A percentile compares a stretch with the other conserved stretches of the same genome.
Conservation (phyloP, 2,329 filamentous ascomycete species). For the Botrytis galanthina region DNA sequence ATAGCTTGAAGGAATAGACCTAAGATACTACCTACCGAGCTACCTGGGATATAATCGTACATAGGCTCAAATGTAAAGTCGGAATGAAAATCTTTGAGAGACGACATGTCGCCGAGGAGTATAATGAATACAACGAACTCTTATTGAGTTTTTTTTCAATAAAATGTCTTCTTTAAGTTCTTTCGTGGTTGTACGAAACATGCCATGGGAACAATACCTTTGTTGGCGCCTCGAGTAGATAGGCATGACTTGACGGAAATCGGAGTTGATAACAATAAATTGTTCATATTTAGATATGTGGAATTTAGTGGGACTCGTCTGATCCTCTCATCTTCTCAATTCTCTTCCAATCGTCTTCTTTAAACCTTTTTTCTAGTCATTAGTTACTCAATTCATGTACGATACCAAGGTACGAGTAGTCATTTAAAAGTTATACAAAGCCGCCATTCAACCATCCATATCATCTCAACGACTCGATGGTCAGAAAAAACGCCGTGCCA, state of each 20-base stretch:
- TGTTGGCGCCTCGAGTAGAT: constrained; percentile 6
- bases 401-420: not conserved
- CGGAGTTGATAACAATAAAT: not conserved
- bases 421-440: not conserved
- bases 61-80: constrained; percentile 6
- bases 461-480: constrained; percentile 4
- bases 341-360: not conserved
- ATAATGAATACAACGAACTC: not conserved
- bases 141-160: not conserved
- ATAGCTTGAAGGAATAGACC: not conserved
- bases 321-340: not conserved
- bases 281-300: not conserved
- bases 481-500: constrained; percentile 7
- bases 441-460: not conserved
- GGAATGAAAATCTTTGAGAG: not conserved
- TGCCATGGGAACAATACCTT: not conserved
- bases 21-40: not conserved
- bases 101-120: not conserved
- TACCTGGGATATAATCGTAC: not conserved
- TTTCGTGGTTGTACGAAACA: not conserved
- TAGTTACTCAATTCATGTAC: not conserved
- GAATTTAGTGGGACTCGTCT: not conserved
- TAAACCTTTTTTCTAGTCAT: not conserved
- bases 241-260: not conserved
- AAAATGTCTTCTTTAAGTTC: not conserved